These are phyloP conservation scores for Clathrospora elynae DNA, from an alignment of 2,329 filamentous ascomycete species.

Conservation along the genomic window DNA sequence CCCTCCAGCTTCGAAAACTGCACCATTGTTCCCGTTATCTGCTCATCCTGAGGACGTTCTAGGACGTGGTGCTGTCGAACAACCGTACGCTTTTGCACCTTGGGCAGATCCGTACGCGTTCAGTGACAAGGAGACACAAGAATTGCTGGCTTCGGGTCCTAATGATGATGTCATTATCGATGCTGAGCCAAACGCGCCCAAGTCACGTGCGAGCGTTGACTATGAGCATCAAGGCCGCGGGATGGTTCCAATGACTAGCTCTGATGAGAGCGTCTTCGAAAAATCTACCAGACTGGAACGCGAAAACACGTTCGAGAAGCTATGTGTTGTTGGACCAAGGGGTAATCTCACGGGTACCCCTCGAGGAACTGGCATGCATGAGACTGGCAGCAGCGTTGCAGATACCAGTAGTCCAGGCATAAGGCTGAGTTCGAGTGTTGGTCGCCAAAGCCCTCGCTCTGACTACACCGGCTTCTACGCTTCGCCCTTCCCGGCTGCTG, in stretches of 20 bases:
- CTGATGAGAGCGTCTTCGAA: conserved; percentile 5
- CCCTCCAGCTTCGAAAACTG: conserved; percentile 24
- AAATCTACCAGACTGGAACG: conserved; percentile 20
- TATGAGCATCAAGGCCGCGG: conserved; percentile 6
- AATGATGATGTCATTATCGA: conserved; percentile 44
- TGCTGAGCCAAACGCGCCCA: conserved; percentile 12
- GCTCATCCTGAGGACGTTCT: not conserved
- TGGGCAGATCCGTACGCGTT: conserved; percentile 32
- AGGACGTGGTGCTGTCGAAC: conserved; percentile 11
- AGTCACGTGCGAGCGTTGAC: conserved; percentile 1
- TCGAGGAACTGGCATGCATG: conserved; percentile 42
- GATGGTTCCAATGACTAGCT: conserved; percentile 6
- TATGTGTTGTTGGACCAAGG: conserved; percentile 41
- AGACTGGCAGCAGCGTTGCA: conserved; percentile 48
- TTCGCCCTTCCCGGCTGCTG: conserved; percentile 25
- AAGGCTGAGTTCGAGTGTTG: conserved; percentile 25
- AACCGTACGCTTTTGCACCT: conserved; percentile 24
- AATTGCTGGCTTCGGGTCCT: conserved; percentile 43
- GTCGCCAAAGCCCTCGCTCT: conserved; percentile 16
- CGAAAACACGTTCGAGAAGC: conserved; percentile 45
- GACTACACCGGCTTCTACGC: conserved; percentile 30
- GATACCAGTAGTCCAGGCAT: conserved; percentile 44
- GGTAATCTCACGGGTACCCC: conserved; percentile 48
- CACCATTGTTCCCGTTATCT: conserved; percentile 20
- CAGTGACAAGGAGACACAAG: conserved; percentile 42